Evolutionary conservation across 352 stramenopile genomes (phyloP).

Genomic region (Pythium rhizo-oryzae): DNA sequence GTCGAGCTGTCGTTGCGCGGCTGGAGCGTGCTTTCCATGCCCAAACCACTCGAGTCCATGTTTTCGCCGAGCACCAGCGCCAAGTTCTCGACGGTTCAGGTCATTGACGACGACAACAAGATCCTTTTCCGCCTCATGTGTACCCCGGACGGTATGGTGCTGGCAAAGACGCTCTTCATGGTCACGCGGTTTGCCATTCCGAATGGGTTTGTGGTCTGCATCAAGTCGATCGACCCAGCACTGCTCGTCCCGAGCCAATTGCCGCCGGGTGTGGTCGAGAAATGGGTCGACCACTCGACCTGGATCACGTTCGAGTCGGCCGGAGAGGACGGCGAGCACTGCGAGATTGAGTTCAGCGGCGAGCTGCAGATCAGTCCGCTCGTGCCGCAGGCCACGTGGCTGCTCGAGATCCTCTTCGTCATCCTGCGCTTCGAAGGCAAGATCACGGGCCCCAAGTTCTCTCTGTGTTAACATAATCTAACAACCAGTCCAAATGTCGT

Average conservation of each 20-base stretch:
- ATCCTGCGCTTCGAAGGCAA: slow-evolving; percentile 24
- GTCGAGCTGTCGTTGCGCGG: slow-evolving; percentile 20
- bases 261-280: slow-evolving; percentile 16
- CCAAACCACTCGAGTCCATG: slow-evolving; percentile 12
- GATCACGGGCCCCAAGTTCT: slow-evolving; percentile 18
- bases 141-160: slow-evolving; percentile 10
- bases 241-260: slow-evolving; percentile 7
- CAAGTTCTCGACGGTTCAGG: slow-evolving; percentile 16
- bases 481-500: neutral
- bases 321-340: slow-evolving; percentile 16
- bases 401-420: slow-evolving; percentile 31
- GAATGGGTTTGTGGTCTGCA: slow-evolving; percentile 14
- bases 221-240: slow-evolving; percentile 16
- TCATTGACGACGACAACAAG: slow-evolving; percentile 30
- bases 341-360: slow-evolving; percentile 25
- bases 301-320: slow-evolving; percentile 26
- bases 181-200: slow-evolving; percentile 24
- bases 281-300: slow-evolving; percentile 27
- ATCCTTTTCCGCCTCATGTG: slow-evolving; percentile 24
- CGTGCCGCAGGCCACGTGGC: slow-evolving; percentile 14
- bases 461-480: slow-evolving; percentile 16
- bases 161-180: slow-evolving; percentile 28
- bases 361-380: slow-evolving; percentile 24
- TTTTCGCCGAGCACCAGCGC: slow-evolving; percentile 20
- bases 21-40: slow-evolving; percentile 27